These are phyloP conservation scores for Lepidium sativum DNA, from an alignment of 345 rosid genomes.

Conservation along the genomic window DNA sequence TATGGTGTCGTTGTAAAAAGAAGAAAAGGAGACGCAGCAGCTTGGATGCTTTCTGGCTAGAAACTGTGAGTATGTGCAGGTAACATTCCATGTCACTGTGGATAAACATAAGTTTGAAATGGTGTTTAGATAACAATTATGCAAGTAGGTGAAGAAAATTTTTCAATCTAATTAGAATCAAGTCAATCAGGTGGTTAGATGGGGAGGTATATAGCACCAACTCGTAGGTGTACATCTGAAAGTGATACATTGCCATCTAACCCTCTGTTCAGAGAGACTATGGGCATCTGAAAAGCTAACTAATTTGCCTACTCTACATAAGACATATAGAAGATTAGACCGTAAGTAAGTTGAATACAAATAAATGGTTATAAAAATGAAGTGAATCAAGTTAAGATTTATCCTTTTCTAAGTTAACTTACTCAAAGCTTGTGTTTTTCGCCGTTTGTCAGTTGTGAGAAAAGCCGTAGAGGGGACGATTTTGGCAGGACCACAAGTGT, in stretches of 20 bases:
- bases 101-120: conserved; percentile 6
- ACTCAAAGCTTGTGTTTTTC: conserved; percentile 80
- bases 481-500: conserved; percentile 83
- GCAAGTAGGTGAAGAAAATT: neutral
- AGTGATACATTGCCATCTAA: neutral
- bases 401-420: conserved; percentile 17
- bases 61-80: conserved; percentile 87
- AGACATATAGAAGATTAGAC: neutral
- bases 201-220: neutral
- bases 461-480: conserved; percentile 57
- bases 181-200: neutral
- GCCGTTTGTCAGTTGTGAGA: conserved; percentile 49
- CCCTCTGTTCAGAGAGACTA: neutral
- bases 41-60: conserved; percentile 66
- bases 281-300: neutral
- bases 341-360: neutral
- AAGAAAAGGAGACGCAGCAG: conserved; percentile 82
- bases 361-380: neutral
- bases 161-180: neutral
- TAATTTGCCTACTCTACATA: neutral
- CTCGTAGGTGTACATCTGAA: neutral
- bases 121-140: neutral
- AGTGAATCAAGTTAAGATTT: neutral
- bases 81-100: conserved; percentile 96
- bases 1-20: conserved; percentile 81